Percentiles rank a stretch among this genome's conserved stretches.
Conservation (phyloP, 2,329 filamentous ascomycete genomes). For the Mollisiaceae sp. region DNA sequence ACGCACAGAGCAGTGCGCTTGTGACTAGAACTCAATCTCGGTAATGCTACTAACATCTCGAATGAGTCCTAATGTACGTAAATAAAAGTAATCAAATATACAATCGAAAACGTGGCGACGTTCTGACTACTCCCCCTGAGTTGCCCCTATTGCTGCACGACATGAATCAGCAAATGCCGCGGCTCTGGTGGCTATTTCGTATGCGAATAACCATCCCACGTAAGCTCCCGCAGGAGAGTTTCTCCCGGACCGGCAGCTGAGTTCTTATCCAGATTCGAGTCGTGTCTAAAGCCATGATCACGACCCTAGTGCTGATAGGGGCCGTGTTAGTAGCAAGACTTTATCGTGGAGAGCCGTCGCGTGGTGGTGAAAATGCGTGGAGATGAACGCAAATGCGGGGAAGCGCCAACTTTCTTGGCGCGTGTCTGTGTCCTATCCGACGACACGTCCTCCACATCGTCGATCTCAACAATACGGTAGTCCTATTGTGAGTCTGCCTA, state of each 20-base stretch:
- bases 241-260: not conserved
- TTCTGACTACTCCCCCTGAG: too few relatives aligned
- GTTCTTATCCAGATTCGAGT: conserved; percentile 1
- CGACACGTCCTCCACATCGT: not conserved
- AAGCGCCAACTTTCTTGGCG: not conserved
- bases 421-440: not conserved
- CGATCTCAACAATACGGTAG: not conserved
- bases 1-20: too few relatives aligned
- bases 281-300: not conserved
- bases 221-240: conserved; percentile 3
- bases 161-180: conserved; percentile 5
- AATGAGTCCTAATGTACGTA: too few relatives aligned
- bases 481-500: not conserved
- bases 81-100: not conserved
- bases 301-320: not conserved
- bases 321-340: not conserved
- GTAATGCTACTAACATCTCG: too few relatives aligned
- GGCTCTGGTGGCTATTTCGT: not conserved
- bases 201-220: not conserved
- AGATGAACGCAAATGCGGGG: not conserved
- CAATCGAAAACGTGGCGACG: not conserved
- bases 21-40: too few relatives aligned
- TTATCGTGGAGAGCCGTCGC: not conserved
- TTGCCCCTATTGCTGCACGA: not conserved
- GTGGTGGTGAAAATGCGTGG: not conserved